Percentiles rank a stretch among this genome's conserved stretches.
phyloP scores from a whole-genome alignment of 257 asterid genomes.

The Phtheirospermum japonicum region DNA sequence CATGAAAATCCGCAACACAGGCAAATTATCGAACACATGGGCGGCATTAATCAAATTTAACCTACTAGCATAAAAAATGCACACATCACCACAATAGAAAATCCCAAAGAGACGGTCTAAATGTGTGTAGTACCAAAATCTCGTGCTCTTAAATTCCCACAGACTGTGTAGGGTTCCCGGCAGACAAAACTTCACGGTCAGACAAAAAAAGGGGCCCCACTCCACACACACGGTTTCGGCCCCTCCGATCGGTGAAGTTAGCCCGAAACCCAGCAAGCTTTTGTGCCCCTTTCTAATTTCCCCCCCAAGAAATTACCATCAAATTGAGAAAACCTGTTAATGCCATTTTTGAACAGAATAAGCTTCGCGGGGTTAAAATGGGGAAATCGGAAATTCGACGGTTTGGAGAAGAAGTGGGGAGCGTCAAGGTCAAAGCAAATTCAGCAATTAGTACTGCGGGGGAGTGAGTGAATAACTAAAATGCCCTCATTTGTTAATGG shows the following conservation, averaged over 20 bases:
- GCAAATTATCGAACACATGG: constrained; percentile 23
- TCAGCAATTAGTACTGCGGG: neutral
- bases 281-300: neutral
- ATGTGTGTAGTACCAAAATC: constrained; percentile 40
- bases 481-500: constrained; percentile 15
- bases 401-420: constrained; percentile 22
- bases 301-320: neutral
- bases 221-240: constrained; percentile 24
- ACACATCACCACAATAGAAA: constrained; percentile 6
- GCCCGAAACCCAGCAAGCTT: constrained; percentile 22
- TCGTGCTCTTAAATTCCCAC: constrained; percentile 55
- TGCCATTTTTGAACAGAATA: neutral
- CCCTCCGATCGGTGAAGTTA: constrained; percentile 38
- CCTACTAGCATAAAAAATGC: constrained; percentile 12
- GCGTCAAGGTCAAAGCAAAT: constrained; percentile 12
- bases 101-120: constrained; percentile 15
- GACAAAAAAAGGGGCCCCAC: constrained; percentile 37
- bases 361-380: constrained; percentile 24
- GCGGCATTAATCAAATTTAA: constrained; percentile 23
- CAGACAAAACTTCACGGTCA: constrained; percentile 45
- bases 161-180: constrained; percentile 37
- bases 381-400: constrained; percentile 8
- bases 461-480: neutral
- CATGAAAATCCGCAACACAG: constrained; percentile 19
- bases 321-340: neutral